Evolutionary conservation across 2,329 filamentous ascomycete genomes (phyloP).

Genomic region (Colletotrichum eleusines): DNA sequence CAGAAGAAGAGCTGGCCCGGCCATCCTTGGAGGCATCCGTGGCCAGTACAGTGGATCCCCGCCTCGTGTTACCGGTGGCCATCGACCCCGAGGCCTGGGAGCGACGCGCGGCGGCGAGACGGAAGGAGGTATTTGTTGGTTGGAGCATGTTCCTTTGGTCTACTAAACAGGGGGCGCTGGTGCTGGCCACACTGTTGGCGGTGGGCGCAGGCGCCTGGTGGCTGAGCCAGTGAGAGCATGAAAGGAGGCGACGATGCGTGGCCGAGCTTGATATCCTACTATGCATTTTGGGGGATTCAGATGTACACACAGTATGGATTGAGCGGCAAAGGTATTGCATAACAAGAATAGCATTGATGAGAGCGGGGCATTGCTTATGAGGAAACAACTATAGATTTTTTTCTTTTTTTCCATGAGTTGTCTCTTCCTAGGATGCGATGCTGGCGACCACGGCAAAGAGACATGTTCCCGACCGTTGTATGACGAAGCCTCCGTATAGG

Average conservation of each 20-base stretch:
- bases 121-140: conserved; percentile 62
- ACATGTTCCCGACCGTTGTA: not conserved
- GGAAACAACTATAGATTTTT: not conserved
- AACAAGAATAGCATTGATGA: not conserved
- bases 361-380: conserved; percentile 22
- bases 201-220: conserved; percentile 61
- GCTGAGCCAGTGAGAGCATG: conserved; percentile 44
- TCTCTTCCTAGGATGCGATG: not conserved
- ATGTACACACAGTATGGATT: not conserved
- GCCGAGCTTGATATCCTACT: conserved; percentile 3
- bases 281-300: not conserved
- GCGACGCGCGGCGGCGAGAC: conserved; percentile 59
- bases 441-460: not conserved
- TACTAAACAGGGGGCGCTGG: conserved; percentile 62
- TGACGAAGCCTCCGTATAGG: not conserved
- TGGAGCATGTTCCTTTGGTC: conserved; percentile 68
- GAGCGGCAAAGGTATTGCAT: not conserved
- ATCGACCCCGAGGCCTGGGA: conserved; percentile 68
- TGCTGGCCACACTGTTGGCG: conserved; percentile 58
- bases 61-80: conserved; percentile 61
- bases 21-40: conserved; percentile 41
- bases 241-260: not conserved
- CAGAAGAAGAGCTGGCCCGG: conserved; percentile 54
- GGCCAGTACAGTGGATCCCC: conserved; percentile 53
- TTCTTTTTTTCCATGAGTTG: no score